Percentiles rank a stretch among this genome's conserved stretches.
Evolutionary conservation across 2,329 filamentous ascomycete species (phyloP).

Genomic region (Neofusicoccum ribis): DNA sequence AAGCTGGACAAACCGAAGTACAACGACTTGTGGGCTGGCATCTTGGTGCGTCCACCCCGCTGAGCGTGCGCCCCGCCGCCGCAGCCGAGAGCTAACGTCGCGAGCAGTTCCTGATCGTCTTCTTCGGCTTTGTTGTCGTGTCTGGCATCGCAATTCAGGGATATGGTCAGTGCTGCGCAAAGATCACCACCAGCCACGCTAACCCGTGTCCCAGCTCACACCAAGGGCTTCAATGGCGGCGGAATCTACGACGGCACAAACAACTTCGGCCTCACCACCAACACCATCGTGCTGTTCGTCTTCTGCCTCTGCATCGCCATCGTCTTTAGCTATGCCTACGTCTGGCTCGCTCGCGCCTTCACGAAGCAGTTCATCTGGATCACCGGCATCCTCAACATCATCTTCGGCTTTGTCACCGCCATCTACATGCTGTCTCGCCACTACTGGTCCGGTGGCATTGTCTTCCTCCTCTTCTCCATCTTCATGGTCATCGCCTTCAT

Average conservation of each 20-base stretch:
- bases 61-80: background rate
- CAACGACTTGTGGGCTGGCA: conserved; percentile 86
- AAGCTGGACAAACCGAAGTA: conserved; percentile 80
- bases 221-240: conserved; percentile 63
- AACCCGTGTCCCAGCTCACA: conserved; percentile 44
- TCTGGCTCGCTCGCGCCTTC: conserved; percentile 72
- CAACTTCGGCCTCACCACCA: conserved; percentile 71
- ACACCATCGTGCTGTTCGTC: conserved; percentile 81
- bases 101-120: conserved; percentile 65
- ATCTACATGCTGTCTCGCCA: conserved; percentile 78
- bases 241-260: conserved; percentile 73
- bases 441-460: conserved; percentile 82
- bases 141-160: conserved; percentile 74
- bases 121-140: conserved; percentile 72
- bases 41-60: conserved; percentile 57
- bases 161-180: conserved; percentile 51
- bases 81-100: conserved; percentile 8
- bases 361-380: conserved; percentile 93
- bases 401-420: conserved; percentile 80
- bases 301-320: conserved; percentile 75
- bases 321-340: conserved; percentile 73
- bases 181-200: conserved; percentile 11
- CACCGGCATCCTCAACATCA: conserved; percentile 84
- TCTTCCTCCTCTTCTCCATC: conserved; percentile 79
- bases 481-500: conserved; percentile 83